Evolutionary conservation across 441 rosid genomes (phyloP).

Genomic region (Aleurites moluccanus): DNA sequence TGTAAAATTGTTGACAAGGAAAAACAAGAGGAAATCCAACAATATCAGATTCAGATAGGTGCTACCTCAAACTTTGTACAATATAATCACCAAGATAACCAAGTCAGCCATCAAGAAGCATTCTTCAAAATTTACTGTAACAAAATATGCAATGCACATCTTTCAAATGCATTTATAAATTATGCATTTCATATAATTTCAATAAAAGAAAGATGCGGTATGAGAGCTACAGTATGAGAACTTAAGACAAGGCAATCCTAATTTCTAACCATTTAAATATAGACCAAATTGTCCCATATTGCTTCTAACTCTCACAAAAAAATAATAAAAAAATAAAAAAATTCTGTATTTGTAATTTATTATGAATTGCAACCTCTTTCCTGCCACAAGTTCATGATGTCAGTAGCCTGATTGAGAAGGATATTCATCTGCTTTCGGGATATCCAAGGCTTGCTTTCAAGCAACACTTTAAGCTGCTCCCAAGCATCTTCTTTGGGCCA

Average conservation of each 20-base stretch:
- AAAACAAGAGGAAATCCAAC: background rate
- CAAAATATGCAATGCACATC: background rate
- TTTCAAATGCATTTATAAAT: background rate
- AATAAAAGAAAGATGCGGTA: background rate
- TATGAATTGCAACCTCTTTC: slow-evolving; percentile 47
- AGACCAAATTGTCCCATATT: background rate
- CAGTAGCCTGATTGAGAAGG: slow-evolving; percentile 88
- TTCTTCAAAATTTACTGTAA: background rate
- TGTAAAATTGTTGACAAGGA: background rate
- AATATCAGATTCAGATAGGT: background rate
- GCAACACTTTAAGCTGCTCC: slow-evolving; percentile 72
- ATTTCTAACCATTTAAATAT: background rate
- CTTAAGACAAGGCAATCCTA: background rate
- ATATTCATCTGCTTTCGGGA: slow-evolving; percentile 66
- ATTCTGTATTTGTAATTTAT: slow-evolving; percentile 10
- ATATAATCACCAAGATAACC: background rate
- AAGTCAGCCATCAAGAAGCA: background rate
- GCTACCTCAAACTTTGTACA: background rate
- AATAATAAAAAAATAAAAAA: background rate
- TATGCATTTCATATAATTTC: background rate
- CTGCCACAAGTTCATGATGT: slow-evolving; percentile 85
- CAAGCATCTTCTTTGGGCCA: slow-evolving; percentile 90
- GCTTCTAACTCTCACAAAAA: slow-evolving; percentile 18
- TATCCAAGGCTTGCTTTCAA: slow-evolving; percentile 90
- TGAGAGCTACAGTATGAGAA: background rate